These are phyloP conservation scores for Arthromyces matolae DNA, from an alignment of 768 basidiomycete species.

Conservation along the genomic window DNA sequence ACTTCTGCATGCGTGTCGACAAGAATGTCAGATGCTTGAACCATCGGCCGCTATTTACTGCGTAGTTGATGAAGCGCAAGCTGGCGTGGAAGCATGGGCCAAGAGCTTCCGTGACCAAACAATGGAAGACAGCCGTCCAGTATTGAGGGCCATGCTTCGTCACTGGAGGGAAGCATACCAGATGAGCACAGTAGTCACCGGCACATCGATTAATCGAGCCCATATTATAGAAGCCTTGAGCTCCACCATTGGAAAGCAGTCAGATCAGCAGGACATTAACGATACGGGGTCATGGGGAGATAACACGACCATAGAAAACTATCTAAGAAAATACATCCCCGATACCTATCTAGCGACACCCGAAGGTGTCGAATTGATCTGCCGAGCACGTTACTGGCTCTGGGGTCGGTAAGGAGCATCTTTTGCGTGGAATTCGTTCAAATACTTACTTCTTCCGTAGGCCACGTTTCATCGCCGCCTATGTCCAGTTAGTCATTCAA, in stretches of 20 bases:
- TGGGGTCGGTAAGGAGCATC: not conserved
- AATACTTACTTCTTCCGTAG: not conserved
- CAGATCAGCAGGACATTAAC: not conserved
- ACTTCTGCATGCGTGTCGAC: not conserved
- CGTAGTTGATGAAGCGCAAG: constrained; percentile 1
- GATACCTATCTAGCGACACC: not conserved
- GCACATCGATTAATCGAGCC: not conserved
- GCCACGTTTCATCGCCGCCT: not conserved
- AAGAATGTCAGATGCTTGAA: not conserved
- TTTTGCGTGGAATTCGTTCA: not conserved
- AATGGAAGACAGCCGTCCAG: not conserved
- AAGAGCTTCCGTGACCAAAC: not conserved
- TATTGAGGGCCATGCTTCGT: not conserved
- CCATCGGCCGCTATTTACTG: not conserved
- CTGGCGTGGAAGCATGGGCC: not conserved
- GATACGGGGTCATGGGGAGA: not conserved
- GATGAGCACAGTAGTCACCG: not conserved
- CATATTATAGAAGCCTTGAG: not conserved
- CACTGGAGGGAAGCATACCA: not conserved
- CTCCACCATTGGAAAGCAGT: not conserved
- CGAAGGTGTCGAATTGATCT: not conserved
- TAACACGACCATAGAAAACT: not conserved
- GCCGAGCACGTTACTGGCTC: not conserved
- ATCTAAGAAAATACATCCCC: not conserved
- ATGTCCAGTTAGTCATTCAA: not conserved